Conservation (phyloP, 176 grass and related monocot genomes). For the Triticum urartu region DNA sequence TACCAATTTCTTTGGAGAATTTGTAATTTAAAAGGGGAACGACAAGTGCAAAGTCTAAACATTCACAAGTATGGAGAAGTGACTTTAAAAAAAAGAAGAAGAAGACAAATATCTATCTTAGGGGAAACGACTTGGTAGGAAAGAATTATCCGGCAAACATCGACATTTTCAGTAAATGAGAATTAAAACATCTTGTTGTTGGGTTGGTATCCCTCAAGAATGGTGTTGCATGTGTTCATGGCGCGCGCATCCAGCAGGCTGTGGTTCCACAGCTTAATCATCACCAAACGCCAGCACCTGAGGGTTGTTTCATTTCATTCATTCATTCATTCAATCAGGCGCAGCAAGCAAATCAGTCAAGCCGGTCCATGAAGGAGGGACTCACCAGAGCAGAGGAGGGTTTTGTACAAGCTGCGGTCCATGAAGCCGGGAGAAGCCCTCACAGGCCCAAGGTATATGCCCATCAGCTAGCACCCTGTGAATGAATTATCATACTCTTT, state of each 20-base stretch:
- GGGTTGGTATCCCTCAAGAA: conserved; percentile 58
- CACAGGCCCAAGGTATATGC: conserved; percentile 94
- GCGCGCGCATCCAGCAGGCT: conserved; percentile 67
- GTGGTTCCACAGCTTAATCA: conserved; percentile 97
- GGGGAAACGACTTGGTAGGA: too few species aligned
- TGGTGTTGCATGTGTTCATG: conserved; percentile 68
- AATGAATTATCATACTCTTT: too few species aligned
- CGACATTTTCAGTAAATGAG: too few species aligned
- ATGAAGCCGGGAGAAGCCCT: conserved; percentile 74
- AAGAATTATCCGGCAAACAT: too few species aligned
- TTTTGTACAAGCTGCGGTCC: conserved; percentile 54
- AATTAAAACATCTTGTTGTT: neutral
- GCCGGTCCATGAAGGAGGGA: neutral
- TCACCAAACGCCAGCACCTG: conserved; percentile 82
- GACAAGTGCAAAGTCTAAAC: too few species aligned
- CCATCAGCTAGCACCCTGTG: conserved; percentile 87
- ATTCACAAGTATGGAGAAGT: too few species aligned
- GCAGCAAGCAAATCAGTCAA: neutral
- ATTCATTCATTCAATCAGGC: neutral
- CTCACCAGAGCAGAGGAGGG: conserved; percentile 66
- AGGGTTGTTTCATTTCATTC: neutral
- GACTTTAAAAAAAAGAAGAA: too few species aligned
- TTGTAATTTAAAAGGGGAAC: too few species aligned
- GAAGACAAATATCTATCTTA: too few species aligned
- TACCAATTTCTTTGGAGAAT: too few species aligned